phyloP scores from a whole-genome alignment of 2,329 filamentous ascomycete species.

The Neonectria faginata region DNA sequence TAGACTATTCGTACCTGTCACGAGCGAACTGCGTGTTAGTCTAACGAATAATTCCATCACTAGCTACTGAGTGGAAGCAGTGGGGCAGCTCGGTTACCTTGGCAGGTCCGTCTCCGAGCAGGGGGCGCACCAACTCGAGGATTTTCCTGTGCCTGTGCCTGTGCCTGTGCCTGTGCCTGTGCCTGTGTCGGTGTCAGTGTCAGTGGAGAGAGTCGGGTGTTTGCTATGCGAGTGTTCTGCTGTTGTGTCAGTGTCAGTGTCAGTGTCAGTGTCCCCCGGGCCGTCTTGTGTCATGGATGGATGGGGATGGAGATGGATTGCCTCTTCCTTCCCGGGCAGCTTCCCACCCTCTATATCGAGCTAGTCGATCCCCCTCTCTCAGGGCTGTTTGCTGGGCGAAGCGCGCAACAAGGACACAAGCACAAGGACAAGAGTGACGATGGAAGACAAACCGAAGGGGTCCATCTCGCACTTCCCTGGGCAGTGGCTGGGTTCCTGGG shows the following conservation, averaged over 20 bases:
- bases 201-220: not conserved
- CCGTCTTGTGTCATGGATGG: not conserved
- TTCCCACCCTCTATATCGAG: not conserved
- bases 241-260: not conserved
- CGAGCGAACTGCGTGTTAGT: conserved; percentile 1
- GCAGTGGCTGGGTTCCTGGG: conserved; percentile 28
- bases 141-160: not conserved
- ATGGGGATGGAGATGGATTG: not conserved
- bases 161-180: not conserved
- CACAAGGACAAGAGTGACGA: conserved; percentile 9
- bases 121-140: conserved; percentile 2
- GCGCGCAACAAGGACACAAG: not conserved
- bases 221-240: not conserved
- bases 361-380: conserved; percentile 4
- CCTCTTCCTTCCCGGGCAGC: not conserved
- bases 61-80: not conserved
- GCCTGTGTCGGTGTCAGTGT: not conserved
- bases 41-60: not conserved
- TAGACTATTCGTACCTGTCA: not conserved
- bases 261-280: too few species aligned
- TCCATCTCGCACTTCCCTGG: conserved; percentile 29
- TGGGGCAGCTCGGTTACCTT: conserved; percentile 7
- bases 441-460: conserved; percentile 28
- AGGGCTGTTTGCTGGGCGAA: conserved; percentile 4
- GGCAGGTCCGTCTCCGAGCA: not conserved